Evolutionary conservation across 305 asterid species (phyloP).

Genomic region (Fraxinus angustifolia): DNA sequence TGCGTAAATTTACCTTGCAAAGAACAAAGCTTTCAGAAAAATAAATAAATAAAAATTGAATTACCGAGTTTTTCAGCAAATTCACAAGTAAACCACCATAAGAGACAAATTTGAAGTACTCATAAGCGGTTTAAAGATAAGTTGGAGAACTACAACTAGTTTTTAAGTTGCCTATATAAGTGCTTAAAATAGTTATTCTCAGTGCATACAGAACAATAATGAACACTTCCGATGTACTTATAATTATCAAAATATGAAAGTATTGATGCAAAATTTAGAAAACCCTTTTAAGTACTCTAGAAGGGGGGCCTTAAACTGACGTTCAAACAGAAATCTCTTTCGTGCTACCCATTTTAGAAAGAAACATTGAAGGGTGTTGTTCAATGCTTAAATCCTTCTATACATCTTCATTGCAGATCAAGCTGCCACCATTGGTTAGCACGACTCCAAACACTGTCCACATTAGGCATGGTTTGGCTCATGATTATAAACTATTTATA

Average conservation of each 20-base stretch:
- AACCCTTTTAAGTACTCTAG: background rate
- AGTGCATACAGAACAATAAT: background rate
- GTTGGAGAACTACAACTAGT: background rate
- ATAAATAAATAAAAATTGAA: background rate
- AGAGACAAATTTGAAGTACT: background rate
- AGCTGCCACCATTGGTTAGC: background rate
- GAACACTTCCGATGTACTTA: background rate
- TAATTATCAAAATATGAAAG: background rate
- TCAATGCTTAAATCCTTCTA: background rate
- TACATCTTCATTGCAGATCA: background rate
- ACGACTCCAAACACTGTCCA: background rate
- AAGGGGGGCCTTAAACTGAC: background rate
- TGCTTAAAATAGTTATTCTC: background rate
- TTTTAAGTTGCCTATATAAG: background rate
- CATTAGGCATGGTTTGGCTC: background rate
- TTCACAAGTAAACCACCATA: background rate
- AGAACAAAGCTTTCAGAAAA: background rate
- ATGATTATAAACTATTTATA: no score
- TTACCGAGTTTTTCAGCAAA: background rate
- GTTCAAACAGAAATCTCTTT: background rate
- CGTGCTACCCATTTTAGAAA: background rate
- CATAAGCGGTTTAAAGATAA: background rate
- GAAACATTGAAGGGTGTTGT: background rate
- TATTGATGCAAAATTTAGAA: background rate
- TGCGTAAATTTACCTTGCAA: background rate